Base-by-base conservation (phyloP, 2,329 filamentous ascomycete species). In the Diaporthe nobilis region DNA sequence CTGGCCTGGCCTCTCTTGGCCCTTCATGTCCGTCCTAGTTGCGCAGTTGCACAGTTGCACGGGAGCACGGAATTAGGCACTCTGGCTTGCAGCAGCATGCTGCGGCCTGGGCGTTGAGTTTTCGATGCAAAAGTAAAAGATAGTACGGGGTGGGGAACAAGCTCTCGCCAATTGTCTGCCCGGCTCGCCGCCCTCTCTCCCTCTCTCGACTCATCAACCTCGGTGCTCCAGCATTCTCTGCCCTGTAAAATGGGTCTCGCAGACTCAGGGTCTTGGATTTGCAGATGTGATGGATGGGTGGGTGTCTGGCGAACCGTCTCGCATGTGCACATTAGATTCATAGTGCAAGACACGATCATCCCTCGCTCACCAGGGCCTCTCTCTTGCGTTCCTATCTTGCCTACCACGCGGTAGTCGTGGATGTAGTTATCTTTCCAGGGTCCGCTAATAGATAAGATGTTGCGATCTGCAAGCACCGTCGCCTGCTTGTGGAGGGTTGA, bases 101-200 rank as follows among this genome's bases (percentile, higher is more conserved):
- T 68, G 63, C 31, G 63, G 47, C 63, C 44, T 51, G 28, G 63
- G 63, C 63, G 63, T 68, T 68, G 63, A 68, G 63, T 68, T 68
- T 68, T 68, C 63, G 47, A 68, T 39, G 47, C 47, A 55, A 70
- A 70, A 70, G 65, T 70, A 70, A 70, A 70, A 70, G 65, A 70
- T 55, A 70, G 65, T 70, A 55, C 22, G 15, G 20, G 65, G 49
- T 55, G 65, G 65, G 49, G 65, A 55, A 55, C 28, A 70, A 55
- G 47, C 65, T 70, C 65, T 70, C 49, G n/a, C 65, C 65, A 70
- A 70, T 55, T 55, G 34, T 70, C 65, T 70, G 65, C 49, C 49
- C 65, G 31, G 65, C 15, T 28, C n/a, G 10, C 22, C 37, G 17
- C 34, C 31, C 49, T 42, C 37, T 37, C 58, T 44, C 60, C 25